Conservation (phyloP, 1,284 basidiomycete genomes). For the Pseudozyma thailandica region DNA sequence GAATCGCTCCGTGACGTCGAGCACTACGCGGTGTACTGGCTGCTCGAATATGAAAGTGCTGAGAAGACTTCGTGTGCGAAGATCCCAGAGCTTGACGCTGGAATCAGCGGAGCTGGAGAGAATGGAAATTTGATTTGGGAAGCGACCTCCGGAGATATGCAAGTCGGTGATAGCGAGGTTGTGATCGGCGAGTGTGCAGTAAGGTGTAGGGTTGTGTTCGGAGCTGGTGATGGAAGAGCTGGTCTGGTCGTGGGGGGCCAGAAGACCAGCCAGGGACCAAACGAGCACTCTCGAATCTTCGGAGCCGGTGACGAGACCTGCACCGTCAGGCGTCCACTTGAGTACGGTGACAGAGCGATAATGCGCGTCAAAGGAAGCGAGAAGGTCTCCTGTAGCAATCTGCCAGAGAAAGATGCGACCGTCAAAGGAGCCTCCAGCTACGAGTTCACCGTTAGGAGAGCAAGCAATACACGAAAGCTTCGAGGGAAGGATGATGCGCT, state of each 20-base stretch:
- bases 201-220: slow-evolving; percentile 74
- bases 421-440: slow-evolving; percentile 85
- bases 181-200: slow-evolving; percentile 86
- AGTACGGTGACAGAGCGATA: slow-evolving; percentile 87
- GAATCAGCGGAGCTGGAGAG: slow-evolving; percentile 87
- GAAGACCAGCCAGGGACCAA: slow-evolving; percentile 86
- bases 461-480: slow-evolving; percentile 82
- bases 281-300: slow-evolving; percentile 88
- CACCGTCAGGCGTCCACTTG: slow-evolving; percentile 83
- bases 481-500: slow-evolving; percentile 89
- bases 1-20: slow-evolving; percentile 85
- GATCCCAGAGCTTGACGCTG: slow-evolving; percentile 93
- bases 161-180: slow-evolving; percentile 88
- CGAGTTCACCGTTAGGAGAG: slow-evolving; percentile 79
- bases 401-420: slow-evolving; percentile 96
- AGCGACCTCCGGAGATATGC: slow-evolving; percentile 79
- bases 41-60: slow-evolving; percentile 83
- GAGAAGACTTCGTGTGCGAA: slow-evolving; percentile 79
- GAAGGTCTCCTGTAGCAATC: slow-evolving; percentile 87
- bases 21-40: slow-evolving; percentile 76
- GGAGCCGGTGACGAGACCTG: slow-evolving; percentile 82
- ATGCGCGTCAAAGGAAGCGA: slow-evolving; percentile 91
- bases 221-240: slow-evolving; percentile 46
- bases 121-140: slow-evolving; percentile 78
- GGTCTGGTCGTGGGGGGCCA: slow-evolving; percentile 63